Evolutionary conservation across 768 basidiomycete genomes (phyloP), one percentile per base, ranked within the genome.

Genomic region (Leucocoprinus birnbaumii): DNA sequence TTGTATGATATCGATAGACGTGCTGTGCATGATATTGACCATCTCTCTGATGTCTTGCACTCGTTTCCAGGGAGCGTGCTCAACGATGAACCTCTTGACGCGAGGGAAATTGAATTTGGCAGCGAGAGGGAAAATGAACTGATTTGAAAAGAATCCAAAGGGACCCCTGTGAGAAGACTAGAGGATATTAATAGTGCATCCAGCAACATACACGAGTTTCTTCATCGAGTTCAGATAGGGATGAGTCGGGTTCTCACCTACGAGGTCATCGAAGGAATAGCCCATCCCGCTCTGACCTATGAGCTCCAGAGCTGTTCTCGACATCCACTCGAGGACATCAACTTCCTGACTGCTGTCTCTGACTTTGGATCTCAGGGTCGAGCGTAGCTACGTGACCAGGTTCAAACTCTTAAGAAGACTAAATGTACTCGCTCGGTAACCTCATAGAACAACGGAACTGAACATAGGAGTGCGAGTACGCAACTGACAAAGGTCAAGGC

Each of bases 381-480:
- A n/a, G n/a, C n/a, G n/a, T n/a, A n/a, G n/a, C n/a, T n/a, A n/a
- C n/a, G n/a, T n/a, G n/a, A n/a, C n/a, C n/a, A n/a, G n/a, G n/a
- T n/a, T n/a, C n/a, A n/a, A n/a, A n/a, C n/a, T n/a, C n/a, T n/a
- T n/a, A n/a, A n/a, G n/a, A n/a, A n/a, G n/a, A n/a, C n/a, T n/a
- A n/a, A n/a, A n/a, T n/a, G n/a, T 44, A 69, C 71, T 58, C 67
- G 70, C 24, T 67, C 51, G 3, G 64, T 55, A 10, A 73, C 63
- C 21, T 63, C 61, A 35, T 68, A 68, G 51, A 75, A 76, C 1
- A 68, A 66, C 1, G 72, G 73, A 0, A 70, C 72, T 73, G 60
- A 18, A 47, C 47, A 24, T 3, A 6, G n/a, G n/a, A 26, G 31
- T 14, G 4, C 7, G 18, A 18, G 3, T 48, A 22, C 31, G 16